Conservation (phyloP, 495 filamentous ascomycete genomes). For the Astrothelium macrocarpum region DNA sequence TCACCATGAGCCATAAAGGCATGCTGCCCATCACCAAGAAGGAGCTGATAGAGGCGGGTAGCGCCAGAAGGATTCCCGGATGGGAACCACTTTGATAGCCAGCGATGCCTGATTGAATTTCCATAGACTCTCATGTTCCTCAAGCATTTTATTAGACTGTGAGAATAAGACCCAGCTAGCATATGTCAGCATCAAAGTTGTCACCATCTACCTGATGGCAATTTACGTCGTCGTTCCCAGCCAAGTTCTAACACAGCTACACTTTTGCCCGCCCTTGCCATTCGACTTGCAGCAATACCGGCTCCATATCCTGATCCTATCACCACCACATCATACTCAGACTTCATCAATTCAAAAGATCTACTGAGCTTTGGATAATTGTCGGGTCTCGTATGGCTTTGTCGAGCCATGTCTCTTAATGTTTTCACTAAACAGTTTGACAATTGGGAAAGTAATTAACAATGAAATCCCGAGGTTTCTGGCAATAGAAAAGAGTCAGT, state of each 20-base stretch:
- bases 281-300: neutral
- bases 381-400: neutral
- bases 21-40: constrained; percentile 2
- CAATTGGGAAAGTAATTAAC: neutral
- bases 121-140: neutral
- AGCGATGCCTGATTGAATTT: neutral
- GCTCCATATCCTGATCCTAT: constrained; percentile 1
- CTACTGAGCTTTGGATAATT: constrained; percentile 3
- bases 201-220: neutral
- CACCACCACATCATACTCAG: neutral
- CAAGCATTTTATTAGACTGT: neutral
- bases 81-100: neutral
- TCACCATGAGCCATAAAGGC: neutral
- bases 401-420: neutral
- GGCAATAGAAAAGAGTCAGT: neutral
- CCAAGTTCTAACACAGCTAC: neutral
- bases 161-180: neutral
- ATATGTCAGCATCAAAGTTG: neutral
- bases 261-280: neutral
- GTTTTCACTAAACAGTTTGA: neutral
- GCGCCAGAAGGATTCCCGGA: neutral
- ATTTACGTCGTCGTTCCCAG: neutral
- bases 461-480: neutral
- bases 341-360: constrained; percentile 1
- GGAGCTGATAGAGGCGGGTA: neutral